These are phyloP conservation scores for Chenopodium quinoa DNA, from an alignment of 148 eudicot genomes.

Conservation along the genomic window DNA sequence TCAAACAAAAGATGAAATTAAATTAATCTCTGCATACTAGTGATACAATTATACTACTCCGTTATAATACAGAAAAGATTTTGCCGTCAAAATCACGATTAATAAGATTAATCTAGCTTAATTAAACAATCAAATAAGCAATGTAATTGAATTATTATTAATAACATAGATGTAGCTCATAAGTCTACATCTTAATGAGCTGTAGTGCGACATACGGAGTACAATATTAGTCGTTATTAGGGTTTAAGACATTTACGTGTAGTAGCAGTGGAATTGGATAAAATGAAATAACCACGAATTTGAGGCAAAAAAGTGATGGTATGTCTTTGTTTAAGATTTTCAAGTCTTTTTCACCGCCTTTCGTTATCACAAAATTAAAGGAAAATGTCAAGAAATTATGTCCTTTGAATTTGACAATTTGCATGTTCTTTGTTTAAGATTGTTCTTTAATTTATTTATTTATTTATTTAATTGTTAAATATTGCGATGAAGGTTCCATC, in stretches of 20 bases:
- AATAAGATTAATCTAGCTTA: not conserved
- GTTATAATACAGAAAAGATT: no score
- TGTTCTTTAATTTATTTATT: not conserved
- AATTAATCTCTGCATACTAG: no score
- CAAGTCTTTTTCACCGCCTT: not conserved
- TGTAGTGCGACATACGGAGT: not conserved
- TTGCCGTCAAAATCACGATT: no score
- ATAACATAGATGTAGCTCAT: not conserved
- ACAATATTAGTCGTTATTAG: not conserved
- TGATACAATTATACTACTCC: no score
- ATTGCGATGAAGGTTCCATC: not conserved
- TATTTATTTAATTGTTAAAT: not conserved
- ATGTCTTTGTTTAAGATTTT: not conserved
- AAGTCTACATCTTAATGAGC: not conserved
- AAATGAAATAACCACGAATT: not conserved
- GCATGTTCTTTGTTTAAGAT: not conserved
- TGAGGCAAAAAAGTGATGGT: not conserved
- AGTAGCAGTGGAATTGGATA: not conserved
- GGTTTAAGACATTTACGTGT: not conserved
- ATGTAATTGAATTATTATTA: not conserved
- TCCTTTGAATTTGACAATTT: not conserved
- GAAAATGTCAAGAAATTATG: not conserved
- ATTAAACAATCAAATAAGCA: not conserved
- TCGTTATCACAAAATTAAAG: not conserved
- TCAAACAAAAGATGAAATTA: no score